Evolutionary conservation across 345 rosid genomes (phyloP).

Genomic region (Euphorbia peplus): DNA sequence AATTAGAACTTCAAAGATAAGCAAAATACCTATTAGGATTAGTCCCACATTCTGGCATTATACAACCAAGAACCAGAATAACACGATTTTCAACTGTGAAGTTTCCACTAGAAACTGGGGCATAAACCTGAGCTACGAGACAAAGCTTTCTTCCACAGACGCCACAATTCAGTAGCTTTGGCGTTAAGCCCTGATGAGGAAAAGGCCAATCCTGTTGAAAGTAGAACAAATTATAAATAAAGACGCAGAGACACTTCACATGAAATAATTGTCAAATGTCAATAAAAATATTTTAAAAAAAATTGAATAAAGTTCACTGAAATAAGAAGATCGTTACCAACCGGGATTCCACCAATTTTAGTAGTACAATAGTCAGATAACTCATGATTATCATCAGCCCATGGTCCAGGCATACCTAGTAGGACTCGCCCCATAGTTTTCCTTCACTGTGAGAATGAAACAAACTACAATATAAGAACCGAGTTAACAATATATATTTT

Average conservation of each 20-base stretch:
- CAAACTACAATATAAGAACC: not conserved
- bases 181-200: conserved; percentile 35
- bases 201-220: conserved; percentile 73
- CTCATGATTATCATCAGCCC: conserved; percentile 72
- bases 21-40: conserved; percentile 52
- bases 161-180: conserved; percentile 43
- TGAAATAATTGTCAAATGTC: not conserved
- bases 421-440: conserved; percentile 36
- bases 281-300: too few relatives aligned
- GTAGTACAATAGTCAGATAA: conserved; percentile 67
- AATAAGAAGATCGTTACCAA: conserved; percentile 20
- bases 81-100: conserved; percentile 59
- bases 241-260: not conserved
- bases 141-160: conserved; percentile 60
- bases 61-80: conserved; percentile 65
- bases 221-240: not conserved
- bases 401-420: conserved; percentile 78
- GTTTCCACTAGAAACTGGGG: conserved; percentile 53
- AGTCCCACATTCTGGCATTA: conserved; percentile 50
- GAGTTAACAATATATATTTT: not conserved
- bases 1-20: not conserved
- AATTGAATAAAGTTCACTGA: not conserved
- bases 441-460: not conserved
- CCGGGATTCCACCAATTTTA: conserved; percentile 88
- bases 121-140: conserved; percentile 83